A percentile compares a stretch with the other conserved stretches of the same genome.
Evolutionary conservation across 2,329 filamentous ascomycete species (phyloP).

Genomic region (Pestalotiopsis sp.): DNA sequence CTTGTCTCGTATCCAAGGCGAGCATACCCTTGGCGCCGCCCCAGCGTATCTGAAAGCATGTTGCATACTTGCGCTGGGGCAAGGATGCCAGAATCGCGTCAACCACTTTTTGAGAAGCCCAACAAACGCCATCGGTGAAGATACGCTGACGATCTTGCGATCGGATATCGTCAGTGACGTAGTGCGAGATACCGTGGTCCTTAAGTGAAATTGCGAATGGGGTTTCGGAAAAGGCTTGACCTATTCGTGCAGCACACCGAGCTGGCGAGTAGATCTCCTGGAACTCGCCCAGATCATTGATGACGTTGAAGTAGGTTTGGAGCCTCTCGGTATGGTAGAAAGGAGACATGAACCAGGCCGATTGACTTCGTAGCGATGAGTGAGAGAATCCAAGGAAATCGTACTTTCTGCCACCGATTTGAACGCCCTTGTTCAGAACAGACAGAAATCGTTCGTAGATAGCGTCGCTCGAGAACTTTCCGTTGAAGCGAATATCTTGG

Average conservation of each 20-base stretch:
- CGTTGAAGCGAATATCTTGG: conserved; percentile 60
- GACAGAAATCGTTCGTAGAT: conserved; percentile 63
- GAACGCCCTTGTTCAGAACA: conserved; percentile 60
- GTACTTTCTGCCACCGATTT: conserved; percentile 64
- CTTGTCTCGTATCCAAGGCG: conserved; percentile 63
- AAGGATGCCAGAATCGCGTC: conserved; percentile 60
- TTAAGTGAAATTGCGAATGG: conserved; percentile 59
- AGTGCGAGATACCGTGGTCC: conserved; percentile 34
- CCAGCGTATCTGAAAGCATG: conserved; percentile 74
- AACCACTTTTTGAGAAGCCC: conserved; percentile 63
- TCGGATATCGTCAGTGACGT: conserved; percentile 52
- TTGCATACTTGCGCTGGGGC: conserved; percentile 48
- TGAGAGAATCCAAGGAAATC: conserved; percentile 78
- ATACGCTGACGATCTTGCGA: conserved; percentile 50
- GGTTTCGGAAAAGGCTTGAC: conserved; percentile 75
- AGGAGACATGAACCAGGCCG: conserved; percentile 63
- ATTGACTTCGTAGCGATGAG: conserved; percentile 72
- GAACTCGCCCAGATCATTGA: conserved; percentile 54
- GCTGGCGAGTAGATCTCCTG: conserved; percentile 52
- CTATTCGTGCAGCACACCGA: conserved; percentile 60
- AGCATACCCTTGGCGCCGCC: conserved; percentile 80
- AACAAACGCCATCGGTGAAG: conserved; percentile 82
- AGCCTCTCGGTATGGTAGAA: conserved; percentile 38
- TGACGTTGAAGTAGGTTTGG: conserved; percentile 44
- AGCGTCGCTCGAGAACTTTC: conserved; percentile 45